These are phyloP conservation scores for Pseudogymnoascus sp. DNA, from an alignment of 2,329 filamentous ascomycete genomes.

Conservation along the genomic window DNA sequence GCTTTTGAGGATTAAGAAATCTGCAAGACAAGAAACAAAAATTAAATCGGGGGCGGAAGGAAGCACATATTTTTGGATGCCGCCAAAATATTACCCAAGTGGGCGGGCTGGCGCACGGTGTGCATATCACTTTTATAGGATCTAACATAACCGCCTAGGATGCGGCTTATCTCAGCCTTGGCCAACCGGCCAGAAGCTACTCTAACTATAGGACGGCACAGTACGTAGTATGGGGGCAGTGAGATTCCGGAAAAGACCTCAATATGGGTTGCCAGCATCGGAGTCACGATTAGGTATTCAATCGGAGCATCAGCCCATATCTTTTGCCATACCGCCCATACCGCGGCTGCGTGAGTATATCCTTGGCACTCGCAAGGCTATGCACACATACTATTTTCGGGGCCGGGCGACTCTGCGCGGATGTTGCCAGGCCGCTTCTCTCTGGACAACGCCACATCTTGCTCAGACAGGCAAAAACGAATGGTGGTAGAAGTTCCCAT, in stretches of 20 bases:
- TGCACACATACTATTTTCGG: not conserved
- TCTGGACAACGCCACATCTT: not conserved
- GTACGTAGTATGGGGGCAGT: slow-evolving; percentile 5
- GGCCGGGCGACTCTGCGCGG: not conserved
- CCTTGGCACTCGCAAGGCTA: not conserved
- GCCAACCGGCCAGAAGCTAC: not conserved
- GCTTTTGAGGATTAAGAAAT: slow-evolving; percentile 3
- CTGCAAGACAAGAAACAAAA: slow-evolving; percentile 1
- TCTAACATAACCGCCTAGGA: slow-evolving; percentile 3
- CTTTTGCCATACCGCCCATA: not conserved
- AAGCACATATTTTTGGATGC: slow-evolving; percentile 5
- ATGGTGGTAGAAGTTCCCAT: not conserved
- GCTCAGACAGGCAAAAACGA: not conserved
- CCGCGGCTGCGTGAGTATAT: not conserved
- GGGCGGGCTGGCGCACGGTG: slow-evolving; percentile 6
- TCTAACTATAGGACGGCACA: not conserved
- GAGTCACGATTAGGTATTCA: not conserved
- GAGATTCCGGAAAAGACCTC: not conserved
- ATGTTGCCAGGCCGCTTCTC: not conserved
- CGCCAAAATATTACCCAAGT: slow-evolving; percentile 3
- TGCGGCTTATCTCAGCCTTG: slow-evolving; percentile 6
- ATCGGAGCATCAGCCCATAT: not conserved
- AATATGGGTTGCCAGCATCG: not conserved
- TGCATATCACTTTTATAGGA: slow-evolving; percentile 3
- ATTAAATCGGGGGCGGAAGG: slow-evolving; percentile 5